A percentile compares a stretch with the other conserved stretches of the same genome.
Evolutionary conservation across 2,329 filamentous ascomycete genomes (phyloP).

Genomic region (Colletotrichum salicis): DNA sequence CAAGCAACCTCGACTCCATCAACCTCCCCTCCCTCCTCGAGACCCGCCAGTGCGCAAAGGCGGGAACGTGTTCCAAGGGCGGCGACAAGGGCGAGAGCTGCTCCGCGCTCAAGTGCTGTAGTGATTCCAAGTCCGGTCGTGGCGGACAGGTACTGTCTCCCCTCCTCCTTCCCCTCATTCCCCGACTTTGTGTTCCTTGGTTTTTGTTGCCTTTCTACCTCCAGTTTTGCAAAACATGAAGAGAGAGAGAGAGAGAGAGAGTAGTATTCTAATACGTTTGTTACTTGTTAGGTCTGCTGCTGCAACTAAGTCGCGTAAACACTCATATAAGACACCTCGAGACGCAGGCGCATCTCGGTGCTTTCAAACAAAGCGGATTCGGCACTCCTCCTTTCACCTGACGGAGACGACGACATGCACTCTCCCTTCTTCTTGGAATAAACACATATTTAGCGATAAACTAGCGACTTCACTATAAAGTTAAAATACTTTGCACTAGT

Average conservation of each 20-base stretch:
- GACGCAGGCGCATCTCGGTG: not conserved
- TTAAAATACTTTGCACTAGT: no score
- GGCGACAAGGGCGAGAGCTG: slow-evolving; percentile 8
- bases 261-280: not conserved
- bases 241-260: no score
- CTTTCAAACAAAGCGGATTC: no score
- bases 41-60: not conserved
- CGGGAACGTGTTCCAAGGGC: slow-evolving; percentile 11
- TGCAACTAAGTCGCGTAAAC: not conserved
- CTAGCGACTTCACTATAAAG: no score
- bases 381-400: not conserved
- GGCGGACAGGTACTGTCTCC: not conserved
- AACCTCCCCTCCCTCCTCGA: not conserved
- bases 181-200: no score
- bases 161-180: no score
- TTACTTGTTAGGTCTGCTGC: slow-evolving; percentile 10
- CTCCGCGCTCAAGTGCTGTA: slow-evolving; percentile 17
- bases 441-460: no score
- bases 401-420: no score
- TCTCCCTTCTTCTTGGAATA: no score
- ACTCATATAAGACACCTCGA: not conserved
- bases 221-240: no score
- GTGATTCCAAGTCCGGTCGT: slow-evolving; percentile 10
- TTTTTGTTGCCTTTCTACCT: no score
- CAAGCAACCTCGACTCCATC: not conserved